Percentiles rank a stretch among this genome's conserved stretches.
Conservation (phyloP, 345 rosid genomes). For the Salix brachista region DNA sequence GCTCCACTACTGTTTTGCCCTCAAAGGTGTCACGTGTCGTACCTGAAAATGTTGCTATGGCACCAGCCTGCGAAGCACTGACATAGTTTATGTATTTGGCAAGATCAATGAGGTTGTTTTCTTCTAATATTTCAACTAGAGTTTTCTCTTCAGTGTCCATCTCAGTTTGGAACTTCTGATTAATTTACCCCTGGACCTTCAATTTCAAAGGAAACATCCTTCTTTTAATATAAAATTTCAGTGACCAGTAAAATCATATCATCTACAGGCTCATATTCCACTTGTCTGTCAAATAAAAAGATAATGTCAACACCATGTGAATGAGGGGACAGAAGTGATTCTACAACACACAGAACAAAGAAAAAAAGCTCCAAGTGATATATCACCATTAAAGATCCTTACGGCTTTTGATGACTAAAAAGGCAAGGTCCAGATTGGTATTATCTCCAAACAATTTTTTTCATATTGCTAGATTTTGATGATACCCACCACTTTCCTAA, state of each 20-base stretch:
- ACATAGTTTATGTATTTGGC: conserved; percentile 24
- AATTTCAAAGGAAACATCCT: background rate
- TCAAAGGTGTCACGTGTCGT: conserved; percentile 44
- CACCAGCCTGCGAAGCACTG: conserved; percentile 28
- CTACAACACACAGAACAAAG: background rate
- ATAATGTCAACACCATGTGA: background rate
- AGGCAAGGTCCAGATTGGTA: background rate
- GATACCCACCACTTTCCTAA: too few species aligned
- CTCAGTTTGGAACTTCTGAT: background rate
- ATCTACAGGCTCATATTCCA: background rate
- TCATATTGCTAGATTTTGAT: too few species aligned
- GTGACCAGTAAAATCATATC: background rate
- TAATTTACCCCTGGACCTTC: background rate
- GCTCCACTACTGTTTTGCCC: conserved; percentile 73
- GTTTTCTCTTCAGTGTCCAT: conserved; percentile 19
- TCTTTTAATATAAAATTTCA: background rate
- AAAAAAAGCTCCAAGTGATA: background rate
- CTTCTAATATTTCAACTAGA: conserved; percentile 26
- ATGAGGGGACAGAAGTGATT: background rate
- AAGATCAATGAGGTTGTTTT: conserved; percentile 21
- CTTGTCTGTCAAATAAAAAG: background rate
- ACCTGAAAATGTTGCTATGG: conserved; percentile 33
- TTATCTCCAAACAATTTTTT: too few species aligned
- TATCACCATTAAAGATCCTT: background rate
- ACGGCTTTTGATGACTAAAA: background rate